Base-by-base conservation (phyloP, 2,329 filamentous ascomycete species). In the Aspergillus fijiensis region DNA sequence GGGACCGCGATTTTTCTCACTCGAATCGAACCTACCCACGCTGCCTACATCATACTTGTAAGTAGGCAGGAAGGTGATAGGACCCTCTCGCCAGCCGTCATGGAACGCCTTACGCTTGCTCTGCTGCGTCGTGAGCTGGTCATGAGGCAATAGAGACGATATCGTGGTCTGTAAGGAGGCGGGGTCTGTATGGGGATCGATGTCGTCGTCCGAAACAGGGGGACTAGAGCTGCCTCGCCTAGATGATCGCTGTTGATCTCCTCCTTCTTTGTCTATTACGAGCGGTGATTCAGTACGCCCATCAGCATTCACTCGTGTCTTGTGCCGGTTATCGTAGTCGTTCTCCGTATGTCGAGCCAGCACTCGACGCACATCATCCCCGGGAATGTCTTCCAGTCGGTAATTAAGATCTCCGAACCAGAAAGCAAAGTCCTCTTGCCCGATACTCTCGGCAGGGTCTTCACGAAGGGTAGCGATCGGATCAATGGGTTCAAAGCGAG, bases 31-130 rank as follows among this genome's bases (percentile, higher is more conserved):
- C 31, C 92, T 84, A 2, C 91, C 91, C 33, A 96, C 86, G 31
- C 90, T 96, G n/a, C 95, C 95, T 29, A 96, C 83, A 70, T 99
- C 96, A 68, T 99, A 99, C 75, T 99, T 99, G 77, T 99, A 99
- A 0, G 95, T 96, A 1, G 95, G 95, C 16, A 98, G 74, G 70
- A 99, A 99, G 1, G 86, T 86, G 58, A 99, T 93, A 0, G 87
- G 82, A 0, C 93, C 95, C 80, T 99, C 95, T 54, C 85, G 84
- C 93, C 95, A 99, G 1, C 93, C 94, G 63, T 96, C 91, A 61
- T 96, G 86, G 63, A 99, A 96, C 0, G 88, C 87, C 71, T 90
- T 95, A n/a, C 86, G 84, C 45, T 86, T 79, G 65, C 84, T 86
- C 67, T 96, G 92, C 60, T 91, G 85, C 59, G 87, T 84, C 4